Conservation (phyloP, 2,329 filamentous ascomycete genomes). For the Phaeosphaeria sp. region DNA sequence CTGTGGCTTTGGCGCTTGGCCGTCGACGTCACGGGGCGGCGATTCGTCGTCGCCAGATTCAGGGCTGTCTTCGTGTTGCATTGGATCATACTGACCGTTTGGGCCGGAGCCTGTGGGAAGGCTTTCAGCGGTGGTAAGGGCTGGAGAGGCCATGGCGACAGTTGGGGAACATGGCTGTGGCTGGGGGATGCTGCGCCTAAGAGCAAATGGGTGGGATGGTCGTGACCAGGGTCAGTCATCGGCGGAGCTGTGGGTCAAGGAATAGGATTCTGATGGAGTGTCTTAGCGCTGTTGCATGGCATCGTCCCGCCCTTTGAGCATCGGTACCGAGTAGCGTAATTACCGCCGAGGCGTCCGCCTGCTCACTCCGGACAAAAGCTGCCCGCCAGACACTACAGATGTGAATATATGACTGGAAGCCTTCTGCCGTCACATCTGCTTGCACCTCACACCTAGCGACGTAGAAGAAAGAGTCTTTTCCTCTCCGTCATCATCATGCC, state of each 20-base stretch:
- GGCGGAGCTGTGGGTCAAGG: conserved; percentile 38
- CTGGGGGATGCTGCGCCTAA: conserved; percentile 41
- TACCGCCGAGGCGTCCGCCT: conserved; percentile 38
- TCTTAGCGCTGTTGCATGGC: conserved; percentile 38
- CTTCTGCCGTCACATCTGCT: background rate
- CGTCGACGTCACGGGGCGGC: conserved; percentile 42
- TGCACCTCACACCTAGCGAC: background rate
- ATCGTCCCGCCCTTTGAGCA: conserved; percentile 39
- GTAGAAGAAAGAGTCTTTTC: background rate
- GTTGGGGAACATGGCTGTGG: conserved; percentile 38
- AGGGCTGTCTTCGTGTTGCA: conserved; percentile 38
- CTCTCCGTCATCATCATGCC: conserved; percentile 9
- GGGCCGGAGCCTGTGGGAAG: conserved; percentile 37
- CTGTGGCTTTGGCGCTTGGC: conserved; percentile 42
- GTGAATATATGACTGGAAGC: background rate
- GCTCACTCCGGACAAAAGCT: conserved; percentile 20
- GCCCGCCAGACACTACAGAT: conserved; percentile 1
- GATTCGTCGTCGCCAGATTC: conserved; percentile 41
- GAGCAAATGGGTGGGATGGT: conserved; percentile 36
- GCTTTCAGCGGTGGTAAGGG: conserved; percentile 40
- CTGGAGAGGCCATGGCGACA: conserved; percentile 46
- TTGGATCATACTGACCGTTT: conserved; percentile 32
- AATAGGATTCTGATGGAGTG: conserved; percentile 38
- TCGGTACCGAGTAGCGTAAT: conserved; percentile 32
- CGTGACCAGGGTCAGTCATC: conserved; percentile 31